Evolutionary conservation across 116 monocot species (phyloP).

Genomic region (Iris pallida): DNA sequence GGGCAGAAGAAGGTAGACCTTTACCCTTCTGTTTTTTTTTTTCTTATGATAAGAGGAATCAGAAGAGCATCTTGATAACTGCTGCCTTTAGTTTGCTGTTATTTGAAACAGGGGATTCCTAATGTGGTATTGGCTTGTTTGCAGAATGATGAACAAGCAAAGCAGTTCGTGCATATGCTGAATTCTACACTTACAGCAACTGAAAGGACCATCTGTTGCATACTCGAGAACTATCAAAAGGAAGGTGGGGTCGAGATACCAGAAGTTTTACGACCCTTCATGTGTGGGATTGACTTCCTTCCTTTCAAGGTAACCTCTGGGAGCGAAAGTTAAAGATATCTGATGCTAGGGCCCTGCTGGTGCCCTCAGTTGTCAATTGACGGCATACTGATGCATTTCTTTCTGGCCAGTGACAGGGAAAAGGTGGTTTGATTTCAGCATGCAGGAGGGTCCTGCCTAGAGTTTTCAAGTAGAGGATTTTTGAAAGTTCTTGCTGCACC

Average conservation of each 20-base stretch:
- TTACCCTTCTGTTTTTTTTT: not conserved
- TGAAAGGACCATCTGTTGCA: constrained; percentile 87
- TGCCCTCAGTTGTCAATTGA: too few species aligned
- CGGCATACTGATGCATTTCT: too few species aligned
- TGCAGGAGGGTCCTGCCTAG: too few species aligned
- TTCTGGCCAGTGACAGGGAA: too few species aligned
- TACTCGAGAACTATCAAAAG: constrained; percentile 84
- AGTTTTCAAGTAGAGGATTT: too few species aligned
- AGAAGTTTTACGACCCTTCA: constrained; percentile 61
- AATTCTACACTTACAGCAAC: constrained; percentile 96
- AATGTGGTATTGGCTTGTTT: constrained; percentile 6
- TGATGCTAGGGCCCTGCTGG: not conserved
- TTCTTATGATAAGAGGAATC: not conserved
- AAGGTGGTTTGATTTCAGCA: too few species aligned
- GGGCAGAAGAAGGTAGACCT: constrained; percentile 84
- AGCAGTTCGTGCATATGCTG: constrained; percentile 89
- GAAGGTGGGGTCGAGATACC: constrained; percentile 83
- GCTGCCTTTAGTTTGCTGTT: not conserved
- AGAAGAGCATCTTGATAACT: not conserved
- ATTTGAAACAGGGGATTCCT: not conserved
- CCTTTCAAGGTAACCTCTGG: constrained; percentile 50
- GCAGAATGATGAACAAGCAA: constrained; percentile 96
- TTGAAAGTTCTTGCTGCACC: too few species aligned
- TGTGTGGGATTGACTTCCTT: constrained; percentile 69
- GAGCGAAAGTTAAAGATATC: constrained; percentile 43